phyloP scores from a whole-genome alignment of 257 asterid genomes.

The Solanum virginianum region DNA sequence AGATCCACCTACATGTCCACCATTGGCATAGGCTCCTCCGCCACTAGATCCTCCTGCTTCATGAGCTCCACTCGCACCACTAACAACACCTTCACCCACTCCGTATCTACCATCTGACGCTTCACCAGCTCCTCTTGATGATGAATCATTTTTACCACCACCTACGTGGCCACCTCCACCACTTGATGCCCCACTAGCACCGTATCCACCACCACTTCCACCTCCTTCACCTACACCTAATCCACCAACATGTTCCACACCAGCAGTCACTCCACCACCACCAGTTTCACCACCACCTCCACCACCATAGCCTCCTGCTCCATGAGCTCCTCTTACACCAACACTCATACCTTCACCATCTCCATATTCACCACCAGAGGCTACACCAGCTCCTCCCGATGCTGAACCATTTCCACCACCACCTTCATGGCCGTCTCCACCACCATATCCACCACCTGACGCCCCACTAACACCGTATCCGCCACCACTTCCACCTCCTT shows the following conservation, averaged over 20 bases:
- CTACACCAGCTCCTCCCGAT: conserved; percentile 21
- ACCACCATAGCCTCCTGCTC: conserved; percentile 16
- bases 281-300: neutral
- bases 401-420: conserved; percentile 35
- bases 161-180: conserved; percentile 10
- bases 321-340: conserved; percentile 37
- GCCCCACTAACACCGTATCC: conserved; percentile 31
- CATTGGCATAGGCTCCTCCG: neutral
- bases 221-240: neutral
- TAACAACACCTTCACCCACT: conserved; percentile 35
- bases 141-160: conserved; percentile 31
- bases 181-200: conserved; percentile 16
- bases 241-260: neutral
- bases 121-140: conserved; percentile 19
- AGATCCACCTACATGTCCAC: neutral
- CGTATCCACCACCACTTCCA: conserved; percentile 17
- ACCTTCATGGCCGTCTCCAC: conserved; percentile 6
- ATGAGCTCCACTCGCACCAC: conserved; percentile 31
- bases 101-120: conserved; percentile 20
- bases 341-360: conserved; percentile 35
- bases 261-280: neutral
- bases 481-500: conserved; percentile 13
- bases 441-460: conserved; percentile 15
- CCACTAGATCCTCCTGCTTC: conserved; percentile 28
- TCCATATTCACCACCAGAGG: conserved; percentile 13